Conservation (phyloP, 2,329 filamentous ascomycete genomes). For the Zymoseptoria crescenta region DNA sequence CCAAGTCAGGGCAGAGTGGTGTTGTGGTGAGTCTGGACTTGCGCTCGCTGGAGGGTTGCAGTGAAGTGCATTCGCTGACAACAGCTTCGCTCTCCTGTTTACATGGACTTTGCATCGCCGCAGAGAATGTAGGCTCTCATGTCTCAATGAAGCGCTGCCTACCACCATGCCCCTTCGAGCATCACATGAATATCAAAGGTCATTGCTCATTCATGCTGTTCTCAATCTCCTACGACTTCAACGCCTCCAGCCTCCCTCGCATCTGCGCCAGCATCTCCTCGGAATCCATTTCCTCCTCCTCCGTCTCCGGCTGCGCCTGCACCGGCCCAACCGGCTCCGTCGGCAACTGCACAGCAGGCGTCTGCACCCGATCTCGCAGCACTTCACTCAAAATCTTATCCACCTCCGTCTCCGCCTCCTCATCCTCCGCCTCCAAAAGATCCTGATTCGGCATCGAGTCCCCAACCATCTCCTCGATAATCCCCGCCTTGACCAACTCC, state of each 20-base stretch:
- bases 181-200: not conserved
- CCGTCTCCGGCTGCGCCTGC: constrained; percentile 45
- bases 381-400: constrained; percentile 91
- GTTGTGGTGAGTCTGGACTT: no score
- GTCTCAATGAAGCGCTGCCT: no score
- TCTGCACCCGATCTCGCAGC: constrained; percentile 67
- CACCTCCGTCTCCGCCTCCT: constrained; percentile 73
- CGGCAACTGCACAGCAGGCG: constrained; percentile 47
- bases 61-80: no score
- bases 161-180: no score
- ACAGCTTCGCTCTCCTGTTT: no score
- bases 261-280: constrained; percentile 92
- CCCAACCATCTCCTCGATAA: constrained; percentile 95
- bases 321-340: constrained; percentile 45
- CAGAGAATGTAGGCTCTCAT: no score
- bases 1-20: no score
- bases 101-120: no score
- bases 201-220: constrained; percentile 34
- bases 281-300: constrained; percentile 71
- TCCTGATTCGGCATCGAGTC: constrained; percentile 73
- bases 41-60: no score
- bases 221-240: constrained; percentile 46
- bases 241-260: constrained; percentile 79
- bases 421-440: constrained; percentile 60
- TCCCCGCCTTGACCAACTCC: constrained; percentile 88